These are phyloP conservation scores for Talaromyces amestolkiae DNA, from an alignment of 2,329 filamentous ascomycete species.

Conservation along the genomic window DNA sequence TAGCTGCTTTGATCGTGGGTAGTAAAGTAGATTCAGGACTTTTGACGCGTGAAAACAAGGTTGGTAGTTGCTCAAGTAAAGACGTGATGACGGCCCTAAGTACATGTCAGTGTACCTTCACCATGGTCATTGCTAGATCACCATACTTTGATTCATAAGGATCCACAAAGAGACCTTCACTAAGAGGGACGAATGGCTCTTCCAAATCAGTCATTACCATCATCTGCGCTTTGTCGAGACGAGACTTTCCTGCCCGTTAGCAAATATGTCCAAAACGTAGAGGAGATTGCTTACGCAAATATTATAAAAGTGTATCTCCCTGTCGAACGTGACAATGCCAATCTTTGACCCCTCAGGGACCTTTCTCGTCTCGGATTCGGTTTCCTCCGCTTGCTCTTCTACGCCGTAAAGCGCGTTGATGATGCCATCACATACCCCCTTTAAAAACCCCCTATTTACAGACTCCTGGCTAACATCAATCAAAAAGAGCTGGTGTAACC, in stretches of 20 bases:
- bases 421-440: slow-evolving; percentile 87
- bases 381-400: slow-evolving; percentile 45
- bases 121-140: not conserved
- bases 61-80: slow-evolving; percentile 79
- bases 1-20: slow-evolving; percentile 76
- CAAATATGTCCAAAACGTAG: slow-evolving; percentile 21
- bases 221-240: slow-evolving; percentile 88
- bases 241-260: slow-evolving; percentile 52
- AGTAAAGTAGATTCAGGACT: slow-evolving; percentile 87
- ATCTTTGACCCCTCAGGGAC: slow-evolving; percentile 81
- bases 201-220: slow-evolving; percentile 97
- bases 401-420: slow-evolving; percentile 77
- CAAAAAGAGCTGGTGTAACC: slow-evolving; percentile 82
- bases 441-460: slow-evolving; percentile 83
- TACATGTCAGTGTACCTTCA: not conserved
- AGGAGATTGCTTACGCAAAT: slow-evolving; percentile 64
- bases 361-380: slow-evolving; percentile 50
- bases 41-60: slow-evolving; percentile 82
- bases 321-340: slow-evolving; percentile 93
- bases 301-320: slow-evolving; percentile 97
- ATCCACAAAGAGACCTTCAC: slow-evolving; percentile 90
- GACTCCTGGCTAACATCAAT: slow-evolving; percentile 93
- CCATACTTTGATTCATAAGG: slow-evolving; percentile 77
- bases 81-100: slow-evolving; percentile 71
- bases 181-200: slow-evolving; percentile 90